A percentile compares a stretch with the other conserved stretches of the same genome.
These are phyloP conservation scores for Zygosaccharomyces sapae DNA, from an alignment of 1,139 yeast species.

Conservation along the genomic window DNA sequence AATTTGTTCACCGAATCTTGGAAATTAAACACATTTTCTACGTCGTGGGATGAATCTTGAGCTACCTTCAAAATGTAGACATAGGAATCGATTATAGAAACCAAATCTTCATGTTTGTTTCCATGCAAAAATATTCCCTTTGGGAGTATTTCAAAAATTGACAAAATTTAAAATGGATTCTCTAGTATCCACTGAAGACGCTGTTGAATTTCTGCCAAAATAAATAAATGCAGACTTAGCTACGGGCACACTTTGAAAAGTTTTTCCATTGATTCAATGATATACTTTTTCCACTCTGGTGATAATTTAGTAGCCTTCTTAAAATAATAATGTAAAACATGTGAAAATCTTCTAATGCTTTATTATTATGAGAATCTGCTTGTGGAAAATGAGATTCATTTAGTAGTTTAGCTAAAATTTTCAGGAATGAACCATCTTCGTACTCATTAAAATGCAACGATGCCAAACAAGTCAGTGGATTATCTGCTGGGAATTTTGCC, in stretches of 20 bases:
- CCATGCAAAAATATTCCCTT: slow-evolving; percentile 23
- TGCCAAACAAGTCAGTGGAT: slow-evolving; percentile 14
- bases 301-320: slow-evolving; percentile 9
- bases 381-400: slow-evolving; percentile 40
- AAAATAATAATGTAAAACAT: slow-evolving; percentile 27
- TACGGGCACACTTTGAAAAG: slow-evolving; percentile 34
- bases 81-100: slow-evolving; percentile 29
- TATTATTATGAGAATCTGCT: slow-evolving; percentile 42
- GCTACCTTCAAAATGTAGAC: slow-evolving; percentile 18
- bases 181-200: slow-evolving; percentile 14
- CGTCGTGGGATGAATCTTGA: slow-evolving; percentile 12
- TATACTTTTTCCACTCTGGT: slow-evolving; percentile 28
- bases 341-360: slow-evolving; percentile 35
- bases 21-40: slow-evolving; percentile 21
- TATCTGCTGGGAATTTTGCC: slow-evolving; percentile 10
- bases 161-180: slow-evolving; percentile 31
- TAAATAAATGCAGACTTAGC: slow-evolving; percentile 30
- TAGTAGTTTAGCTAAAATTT: slow-evolving; percentile 23
- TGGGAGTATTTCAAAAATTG: slow-evolving; percentile 29
- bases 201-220: slow-evolving; percentile 13
- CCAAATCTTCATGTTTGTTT: slow-evolving; percentile 22
- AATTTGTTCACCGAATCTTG: slow-evolving; percentile 14
- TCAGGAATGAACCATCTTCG: slow-evolving; percentile 21
- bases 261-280: slow-evolving; percentile 29
- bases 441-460: slow-evolving; percentile 10